Evolutionary conservation across 495 filamentous ascomycete species (phyloP).

Genomic region (Neurospora tetrasperma): DNA sequence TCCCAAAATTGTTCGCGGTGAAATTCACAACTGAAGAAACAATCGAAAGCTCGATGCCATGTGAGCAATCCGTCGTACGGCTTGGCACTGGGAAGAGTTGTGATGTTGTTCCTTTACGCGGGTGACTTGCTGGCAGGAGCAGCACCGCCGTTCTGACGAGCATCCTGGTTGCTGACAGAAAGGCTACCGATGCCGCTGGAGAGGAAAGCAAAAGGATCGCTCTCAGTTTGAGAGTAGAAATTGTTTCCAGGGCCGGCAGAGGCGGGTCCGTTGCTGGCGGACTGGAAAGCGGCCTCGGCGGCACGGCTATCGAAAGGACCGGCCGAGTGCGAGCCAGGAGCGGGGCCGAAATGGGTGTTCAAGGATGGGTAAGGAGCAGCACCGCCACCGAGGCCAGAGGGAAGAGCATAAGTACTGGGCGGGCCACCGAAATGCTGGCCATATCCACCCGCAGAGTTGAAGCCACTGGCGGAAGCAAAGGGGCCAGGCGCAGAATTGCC

Average conservation of each 20-base stretch:
- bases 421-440: constrained; percentile 85
- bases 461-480: constrained; percentile 60
- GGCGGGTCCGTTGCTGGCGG: constrained; percentile 63
- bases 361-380: constrained; percentile 74
- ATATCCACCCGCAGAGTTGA: constrained; percentile 64
- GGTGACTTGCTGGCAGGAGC: constrained; percentile 54
- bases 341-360: constrained; percentile 64
- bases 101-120: constrained; percentile 29
- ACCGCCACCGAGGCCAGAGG: constrained; percentile 75
- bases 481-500: constrained; percentile 77
- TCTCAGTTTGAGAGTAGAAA: constrained; percentile 49
- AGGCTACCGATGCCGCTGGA: constrained; percentile 70
- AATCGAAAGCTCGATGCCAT: constrained; percentile 11
- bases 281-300: constrained; percentile 83
- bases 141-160: constrained; percentile 66
- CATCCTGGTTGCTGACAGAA: constrained; percentile 73
- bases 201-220: constrained; percentile 84
- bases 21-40: constrained; percentile 19
- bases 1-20: constrained; percentile 16
- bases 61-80: constrained; percentile 8
- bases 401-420: constrained; percentile 80
- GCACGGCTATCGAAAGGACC: constrained; percentile 90
- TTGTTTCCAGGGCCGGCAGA: constrained; percentile 55
- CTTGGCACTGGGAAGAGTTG: constrained; percentile 2
- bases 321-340: constrained; percentile 66